phyloP scores from a whole-genome alignment of 2,329 filamentous ascomycete genomes.

The Verticillium albo-atrum region DNA sequence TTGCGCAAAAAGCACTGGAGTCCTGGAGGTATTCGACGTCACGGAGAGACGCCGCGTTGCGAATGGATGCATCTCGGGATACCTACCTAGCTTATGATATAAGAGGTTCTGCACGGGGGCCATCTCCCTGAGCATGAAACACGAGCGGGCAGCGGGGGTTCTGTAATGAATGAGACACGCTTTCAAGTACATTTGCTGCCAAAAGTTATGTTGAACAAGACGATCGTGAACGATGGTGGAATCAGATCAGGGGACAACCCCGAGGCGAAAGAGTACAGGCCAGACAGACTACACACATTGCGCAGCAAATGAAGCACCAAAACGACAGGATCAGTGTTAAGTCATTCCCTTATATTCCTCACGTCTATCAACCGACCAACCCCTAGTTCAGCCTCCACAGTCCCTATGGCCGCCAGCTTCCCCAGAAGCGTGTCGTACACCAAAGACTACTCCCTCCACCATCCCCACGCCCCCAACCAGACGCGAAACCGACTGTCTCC shows the following conservation, averaged over 20 bases:
- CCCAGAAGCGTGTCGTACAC: background rate
- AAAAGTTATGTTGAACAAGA: too few species aligned
- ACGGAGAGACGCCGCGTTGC: background rate
- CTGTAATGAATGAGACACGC: background rate
- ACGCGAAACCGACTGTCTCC: background rate
- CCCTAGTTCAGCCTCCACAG: background rate
- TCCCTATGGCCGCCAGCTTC: background rate
- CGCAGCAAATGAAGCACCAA: too few species aligned
- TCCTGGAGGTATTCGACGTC: background rate
- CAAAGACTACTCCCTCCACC: background rate
- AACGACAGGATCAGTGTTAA: background rate
- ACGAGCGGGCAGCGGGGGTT: background rate
- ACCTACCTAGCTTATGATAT: background rate
- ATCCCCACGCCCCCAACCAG: background rate
- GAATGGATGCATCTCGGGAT: background rate
- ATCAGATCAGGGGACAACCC: too few species aligned
- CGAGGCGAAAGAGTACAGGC: too few species aligned
- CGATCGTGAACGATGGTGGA: too few species aligned
- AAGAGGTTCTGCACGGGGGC: background rate
- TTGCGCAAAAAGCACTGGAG: background rate
- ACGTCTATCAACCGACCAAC: conserved; percentile 1
- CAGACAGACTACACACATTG: too few species aligned
- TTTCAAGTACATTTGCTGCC: background rate
- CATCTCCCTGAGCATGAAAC: background rate
- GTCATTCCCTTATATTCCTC: conserved; percentile 2